Evolutionary conservation across 495 filamentous ascomycete species (phyloP), one percentile per base, ranked within the genome.

Genomic region (Penicillium riverlandense): DNA sequence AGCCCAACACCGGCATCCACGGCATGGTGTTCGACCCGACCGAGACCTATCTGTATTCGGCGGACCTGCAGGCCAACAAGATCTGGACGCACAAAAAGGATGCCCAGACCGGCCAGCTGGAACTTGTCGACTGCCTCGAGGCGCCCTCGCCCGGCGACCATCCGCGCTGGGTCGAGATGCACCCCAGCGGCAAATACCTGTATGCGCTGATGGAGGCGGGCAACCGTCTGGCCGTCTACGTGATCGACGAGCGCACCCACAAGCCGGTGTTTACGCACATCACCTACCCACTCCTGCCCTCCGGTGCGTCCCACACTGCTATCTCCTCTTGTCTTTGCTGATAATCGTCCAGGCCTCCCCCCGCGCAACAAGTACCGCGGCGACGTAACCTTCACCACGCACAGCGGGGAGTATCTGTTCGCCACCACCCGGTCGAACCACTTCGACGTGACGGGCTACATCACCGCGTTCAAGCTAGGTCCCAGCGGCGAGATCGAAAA

Each of bases 11-110:
- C 7, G 86, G 84, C 36, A 86, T 92, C 50, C 87, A 92, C 65
- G 87, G 86, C 65, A 90, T 89, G 84, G 86, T 88, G 36, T 92
- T 92, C 57, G 86, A 92, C 60, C 79, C 84, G 9, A 82, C 79
- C 42, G 87, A 92, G 66, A 85, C 79, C 11, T 90, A 88, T 65
- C 76, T 92, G 31, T 92, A 92, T 71, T 88, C 85, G 14, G 87
- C 87, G 45, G 87, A 92, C 64, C 75, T 92, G 61, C 77, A 75
- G 47, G 85, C 81, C 52, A 90, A 92, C 71, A 88, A 85, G 70
- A 78, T 92, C 40, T 92, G 87, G 87, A 84, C 82, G 10, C 87
- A 92, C 65, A 75, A 76, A 58, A 92, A 90, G 66, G 69, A 80
- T 48, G 65, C 65, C 7, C 52, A 69, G 16, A 75, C 78, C 4